Base-by-base conservation (phyloP, 306 rosid genomes). In the Amphicarpaea edgeworthii region DNA sequence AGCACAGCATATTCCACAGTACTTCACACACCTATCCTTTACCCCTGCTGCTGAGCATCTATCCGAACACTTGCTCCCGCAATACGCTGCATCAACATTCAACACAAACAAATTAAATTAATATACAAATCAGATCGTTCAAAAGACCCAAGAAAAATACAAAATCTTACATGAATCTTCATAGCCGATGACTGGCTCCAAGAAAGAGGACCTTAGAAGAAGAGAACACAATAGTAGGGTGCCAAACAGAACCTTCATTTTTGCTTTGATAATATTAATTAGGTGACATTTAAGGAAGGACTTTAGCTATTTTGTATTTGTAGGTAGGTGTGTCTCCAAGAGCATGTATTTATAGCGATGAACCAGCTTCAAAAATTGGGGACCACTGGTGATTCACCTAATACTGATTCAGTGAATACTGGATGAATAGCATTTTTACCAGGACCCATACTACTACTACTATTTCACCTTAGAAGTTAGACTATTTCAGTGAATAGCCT, bases 1-100 rank as follows among this genome's bases (percentile, higher is more conserved):
- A 26, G 30, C 28, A 61, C 96, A 88, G 83, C 97, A 92, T 41
- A 90, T 79, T 64, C 83, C 87, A 62, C 93, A 92, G 76, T 83
- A 90, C 90, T 80, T 88, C 24, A 88, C 6, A 83, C 97, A 90
- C 70, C 96, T 82, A 60, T 90, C 96, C 59, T 23, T 21, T 23
- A 88, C 84, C 43, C 86, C 90, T 26, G 93, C 93, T 6, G 41
- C 75, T 10, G 88, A 66, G 54, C 96, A 92, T 78, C 96, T 81
- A 2, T 54, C 74, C 14, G 58, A 4, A 67, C 97, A 92, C 84
- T 85, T 87, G 5, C n/a, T 71, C 40, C 73, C 30, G 73, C 92
- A 91, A 83, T 60, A 63, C 0, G 66, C 90, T 84, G 68, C 76
- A 71, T 40, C 24, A 16, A 30, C 10, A 3, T 2, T 34, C 1